Conservation (phyloP, 495 filamentous ascomycete genomes). For the Neurospora tetrasperma region DNA sequence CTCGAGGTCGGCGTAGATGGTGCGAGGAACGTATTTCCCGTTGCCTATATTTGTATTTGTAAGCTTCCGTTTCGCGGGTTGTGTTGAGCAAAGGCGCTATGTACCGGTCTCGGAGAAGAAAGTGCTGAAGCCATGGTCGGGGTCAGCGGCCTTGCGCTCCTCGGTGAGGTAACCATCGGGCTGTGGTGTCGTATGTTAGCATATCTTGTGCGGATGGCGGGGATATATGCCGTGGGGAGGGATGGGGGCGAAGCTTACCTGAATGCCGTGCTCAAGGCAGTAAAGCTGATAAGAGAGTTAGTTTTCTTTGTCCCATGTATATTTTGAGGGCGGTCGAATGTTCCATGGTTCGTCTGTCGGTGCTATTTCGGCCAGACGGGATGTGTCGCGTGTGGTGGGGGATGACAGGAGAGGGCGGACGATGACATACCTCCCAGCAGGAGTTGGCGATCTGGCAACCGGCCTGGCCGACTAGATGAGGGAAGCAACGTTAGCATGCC, state of each 20-base stretch:
- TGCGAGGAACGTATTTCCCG: conserved; percentile 97
- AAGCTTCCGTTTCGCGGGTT: neutral
- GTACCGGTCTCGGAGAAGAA: conserved; percentile 99
- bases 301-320: conserved; percentile 2
- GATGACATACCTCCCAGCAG: conserved; percentile 89
- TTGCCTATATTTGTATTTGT: conserved; percentile 50
- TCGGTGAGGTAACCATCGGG: conserved; percentile 98
- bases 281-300: conserved; percentile 60
- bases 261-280: conserved; percentile 98
- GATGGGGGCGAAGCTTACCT: conserved; percentile 46
- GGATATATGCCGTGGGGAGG: conserved; percentile 33
- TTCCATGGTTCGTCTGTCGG: neutral
- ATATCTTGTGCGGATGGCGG: neutral
- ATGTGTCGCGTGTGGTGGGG: neutral
- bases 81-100: conserved; percentile 12
- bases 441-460: conserved; percentile 99
- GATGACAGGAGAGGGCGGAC: neutral
- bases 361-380: neutral
- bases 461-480: conserved; percentile 85
- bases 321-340: neutral
- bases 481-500: conserved; percentile 28
- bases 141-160: conserved; percentile 85
- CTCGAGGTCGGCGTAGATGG: conserved; percentile 99
- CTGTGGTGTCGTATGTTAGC: conserved; percentile 36
- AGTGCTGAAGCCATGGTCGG: conserved; percentile 97